phyloP scores from a whole-genome alignment of 176 grass and related monocot genomes.

The Secale cereale region DNA sequence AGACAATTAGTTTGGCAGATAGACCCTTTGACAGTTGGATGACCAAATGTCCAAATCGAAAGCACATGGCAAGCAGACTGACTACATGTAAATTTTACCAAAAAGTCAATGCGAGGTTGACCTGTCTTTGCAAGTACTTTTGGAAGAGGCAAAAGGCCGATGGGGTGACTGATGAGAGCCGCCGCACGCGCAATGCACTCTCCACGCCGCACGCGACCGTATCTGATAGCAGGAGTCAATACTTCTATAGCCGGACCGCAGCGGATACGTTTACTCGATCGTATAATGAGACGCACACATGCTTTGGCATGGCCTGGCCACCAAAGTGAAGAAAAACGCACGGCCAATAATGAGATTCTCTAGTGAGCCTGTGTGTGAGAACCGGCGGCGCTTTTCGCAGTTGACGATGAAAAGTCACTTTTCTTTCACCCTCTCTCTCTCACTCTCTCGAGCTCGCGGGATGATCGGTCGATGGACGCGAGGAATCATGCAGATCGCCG shows the following conservation, averaged over 20 bases:
- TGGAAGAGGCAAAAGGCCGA: neutral
- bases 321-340: neutral
- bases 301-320: neutral
- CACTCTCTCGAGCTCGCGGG: no score
- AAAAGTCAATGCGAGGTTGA: neutral
- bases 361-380: slow-evolving; percentile 3
- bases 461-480: slow-evolving; percentile 17
- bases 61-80: neutral
- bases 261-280: neutral
- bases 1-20: neutral
- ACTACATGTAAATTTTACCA: neutral
- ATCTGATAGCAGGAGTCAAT: neutral
- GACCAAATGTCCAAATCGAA: neutral
- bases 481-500: slow-evolving; percentile 31
- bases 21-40: neutral
- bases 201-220: neutral
- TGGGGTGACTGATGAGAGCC: neutral
- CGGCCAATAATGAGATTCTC: slow-evolving; percentile 38
- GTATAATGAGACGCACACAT: neutral
- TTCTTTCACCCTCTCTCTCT: neutral
- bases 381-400: neutral
- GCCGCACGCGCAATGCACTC: neutral
- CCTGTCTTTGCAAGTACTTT: neutral
- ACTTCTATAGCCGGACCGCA: neutral
- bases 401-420: slow-evolving; percentile 46